Evolutionary conservation across 1,139 yeast species (phyloP).

Genomic region (Kurtzmaniella natalensis): DNA sequence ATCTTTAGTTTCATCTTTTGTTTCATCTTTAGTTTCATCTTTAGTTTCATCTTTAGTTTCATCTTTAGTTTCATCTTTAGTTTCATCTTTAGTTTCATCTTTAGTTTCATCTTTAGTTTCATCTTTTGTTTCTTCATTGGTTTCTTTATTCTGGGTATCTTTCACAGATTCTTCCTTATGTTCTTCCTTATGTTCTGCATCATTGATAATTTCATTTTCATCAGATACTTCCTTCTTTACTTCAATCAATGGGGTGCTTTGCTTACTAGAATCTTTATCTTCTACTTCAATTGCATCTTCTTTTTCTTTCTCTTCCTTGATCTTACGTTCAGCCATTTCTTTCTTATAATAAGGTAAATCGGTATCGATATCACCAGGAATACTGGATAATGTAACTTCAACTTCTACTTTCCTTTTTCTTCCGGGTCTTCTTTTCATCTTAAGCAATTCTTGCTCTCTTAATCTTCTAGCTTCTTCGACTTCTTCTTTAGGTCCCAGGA

Average conservation of each 20-base stretch:
- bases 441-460: constrained; percentile 20
- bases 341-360: constrained; percentile 31
- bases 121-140: constrained; percentile 8
- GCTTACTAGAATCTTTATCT: constrained; percentile 8
- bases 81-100: constrained; percentile 4
- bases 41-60: constrained; percentile 7
- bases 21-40: constrained; percentile 5
- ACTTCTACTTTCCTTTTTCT: constrained; percentile 25
- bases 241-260: not conserved
- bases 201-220: constrained; percentile 5
- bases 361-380: constrained; percentile 37
- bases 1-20: constrained; percentile 1
- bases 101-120: constrained; percentile 8
- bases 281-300: constrained; percentile 10
- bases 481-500: constrained; percentile 7
- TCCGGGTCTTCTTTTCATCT: constrained; percentile 38
- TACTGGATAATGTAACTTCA: constrained; percentile 13
- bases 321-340: constrained; percentile 17
- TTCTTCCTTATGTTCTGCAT: not conserved
- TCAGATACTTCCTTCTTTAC: constrained; percentile 9
- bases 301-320: constrained; percentile 10
- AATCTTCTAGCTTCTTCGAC: constrained; percentile 24
- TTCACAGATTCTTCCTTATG: not conserved
- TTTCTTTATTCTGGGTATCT: not conserved
- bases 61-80: constrained; percentile 1